phyloP scores from a whole-genome alignment of 2,329 filamentous ascomycete species.

The Ophiocordyceps robertsii region DNA sequence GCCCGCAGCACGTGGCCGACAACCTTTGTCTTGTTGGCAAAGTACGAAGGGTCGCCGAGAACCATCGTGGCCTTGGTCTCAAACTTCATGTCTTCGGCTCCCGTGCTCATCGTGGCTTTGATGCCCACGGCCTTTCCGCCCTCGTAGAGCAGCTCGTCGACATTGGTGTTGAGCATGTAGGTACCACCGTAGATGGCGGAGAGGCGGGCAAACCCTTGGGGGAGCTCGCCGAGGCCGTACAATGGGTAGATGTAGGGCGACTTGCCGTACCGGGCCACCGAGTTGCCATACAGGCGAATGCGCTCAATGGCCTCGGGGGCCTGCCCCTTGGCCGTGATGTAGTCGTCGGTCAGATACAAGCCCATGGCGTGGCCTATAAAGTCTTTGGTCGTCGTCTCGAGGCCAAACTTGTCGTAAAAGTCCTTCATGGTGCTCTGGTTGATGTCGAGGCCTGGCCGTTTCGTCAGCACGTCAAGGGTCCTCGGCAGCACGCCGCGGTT shows the following conservation, averaged over 20 bases:
- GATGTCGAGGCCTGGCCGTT: constrained; percentile 59
- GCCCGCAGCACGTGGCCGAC: constrained; percentile 86
- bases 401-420: constrained; percentile 95
- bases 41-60: constrained; percentile 92
- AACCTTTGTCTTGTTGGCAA: constrained; percentile 76
- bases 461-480: neutral
- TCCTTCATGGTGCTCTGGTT: constrained; percentile 81
- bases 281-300: constrained; percentile 94
- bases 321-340: constrained; percentile 59
- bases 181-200: constrained; percentile 98
- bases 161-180: constrained; percentile 95
- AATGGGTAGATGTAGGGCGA: constrained; percentile 99
- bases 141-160: constrained; percentile 83
- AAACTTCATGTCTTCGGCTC: constrained; percentile 84
- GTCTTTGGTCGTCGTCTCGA: constrained; percentile 79
- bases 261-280: constrained; percentile 93
- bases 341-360: constrained; percentile 81
- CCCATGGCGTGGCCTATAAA: constrained; percentile 99
- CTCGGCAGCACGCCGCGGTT: neutral
- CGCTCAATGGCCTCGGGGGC: constrained; percentile 81
- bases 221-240: constrained; percentile 92
- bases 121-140: constrained; percentile 81
- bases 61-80: constrained; percentile 95
- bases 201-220: constrained; percentile 91
- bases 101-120: constrained; percentile 83